These are phyloP conservation scores for Saccharomyces cerevisiae DNA, from an alignment of 805 yeast species.

Conservation along the genomic window DNA sequence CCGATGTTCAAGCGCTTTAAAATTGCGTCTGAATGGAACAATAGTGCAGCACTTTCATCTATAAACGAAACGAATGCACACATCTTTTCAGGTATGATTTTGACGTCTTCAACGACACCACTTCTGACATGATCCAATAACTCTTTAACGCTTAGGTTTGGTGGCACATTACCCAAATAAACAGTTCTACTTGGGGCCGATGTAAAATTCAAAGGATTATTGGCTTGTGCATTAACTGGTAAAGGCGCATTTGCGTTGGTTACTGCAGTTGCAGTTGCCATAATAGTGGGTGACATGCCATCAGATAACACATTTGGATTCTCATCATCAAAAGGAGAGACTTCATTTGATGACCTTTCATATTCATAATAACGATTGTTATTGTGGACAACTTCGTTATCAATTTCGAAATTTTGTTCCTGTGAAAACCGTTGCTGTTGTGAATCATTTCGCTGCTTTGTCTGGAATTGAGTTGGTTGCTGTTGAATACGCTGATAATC, in stretches of 20 bases:
- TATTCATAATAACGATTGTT: not conserved
- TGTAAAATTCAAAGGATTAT: slow-evolving; percentile 27
- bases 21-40: slow-evolving; percentile 90
- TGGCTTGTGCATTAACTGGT: slow-evolving; percentile 8
- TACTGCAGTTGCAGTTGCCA: slow-evolving; percentile 19
- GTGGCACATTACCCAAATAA: slow-evolving; percentile 80
- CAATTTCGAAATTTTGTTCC: not conserved
- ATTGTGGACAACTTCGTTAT: not conserved
- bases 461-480: not conserved
- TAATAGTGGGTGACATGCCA: slow-evolving; percentile 3
- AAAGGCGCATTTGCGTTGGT: slow-evolving; percentile 18
- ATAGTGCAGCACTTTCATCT: slow-evolving; percentile 79
- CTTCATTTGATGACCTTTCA: not conserved
- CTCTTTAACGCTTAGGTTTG: slow-evolving; percentile 71
- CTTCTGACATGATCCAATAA: slow-evolving; percentile 83
- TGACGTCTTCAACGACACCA: slow-evolving; percentile 76
- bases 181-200: slow-evolving; percentile 76
- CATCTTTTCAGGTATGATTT: slow-evolving; percentile 71
- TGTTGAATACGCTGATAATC: not conserved
- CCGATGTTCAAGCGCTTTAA: slow-evolving; percentile 72
- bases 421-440: not conserved
- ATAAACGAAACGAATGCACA: slow-evolving; percentile 88
- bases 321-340: not conserved
- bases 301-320: not conserved
- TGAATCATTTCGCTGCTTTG: not conserved